Base-by-base conservation (phyloP, 139 green algal species). In the Chlorella sp. region DNA sequence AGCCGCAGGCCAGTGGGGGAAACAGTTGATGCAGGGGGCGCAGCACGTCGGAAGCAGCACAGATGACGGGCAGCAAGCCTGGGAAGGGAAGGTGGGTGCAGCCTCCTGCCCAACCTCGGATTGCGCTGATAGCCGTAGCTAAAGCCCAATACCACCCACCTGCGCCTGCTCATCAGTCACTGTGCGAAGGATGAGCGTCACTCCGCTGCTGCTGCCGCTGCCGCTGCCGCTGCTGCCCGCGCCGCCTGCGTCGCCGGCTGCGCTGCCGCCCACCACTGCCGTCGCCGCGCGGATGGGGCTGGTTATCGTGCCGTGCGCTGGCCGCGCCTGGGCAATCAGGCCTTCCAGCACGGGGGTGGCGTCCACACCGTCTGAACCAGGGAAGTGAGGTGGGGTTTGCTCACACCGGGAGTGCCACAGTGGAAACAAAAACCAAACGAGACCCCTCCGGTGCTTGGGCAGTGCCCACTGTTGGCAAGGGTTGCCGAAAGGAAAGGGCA, bases 261-360 rank as follows among this genome's bases (percentile, higher is more conserved):
- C 8, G 65, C 58, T 36, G 36, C 28, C n/a, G 58, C 65, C 54
- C 44, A 89, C 80, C 22, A 62, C 54, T 2, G 83, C 83, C n/a
- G 74, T 77, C 38, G 87, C 82, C 3, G 83, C 83, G 5, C 65
- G 34, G 14, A 83, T 62, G 28, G 82, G 75, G 38, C 36, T 77
- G 19, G 76, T 1, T 3, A 34, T 67, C 32, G 30, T 48, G 74
- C 72, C 82, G 34, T 86, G 68, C 70, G 83, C 83, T 17, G 82
- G 51, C 40, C 75, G 51, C 17, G 73, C 51, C 60, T 90, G 72
- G 46, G 81, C 75, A 43, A 93, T 88, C 28, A 94, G 80, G 32
- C 90, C 93, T 11, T 89, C 81, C 82, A 96, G 69, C 32, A 94
- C 73, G 4, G 90, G 84, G 34, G 76, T 89, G 62, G 93, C 92